Evolutionary conservation across 2,329 filamentous ascomycete genomes (phyloP).

Genomic region (Venturia effusa): DNA sequence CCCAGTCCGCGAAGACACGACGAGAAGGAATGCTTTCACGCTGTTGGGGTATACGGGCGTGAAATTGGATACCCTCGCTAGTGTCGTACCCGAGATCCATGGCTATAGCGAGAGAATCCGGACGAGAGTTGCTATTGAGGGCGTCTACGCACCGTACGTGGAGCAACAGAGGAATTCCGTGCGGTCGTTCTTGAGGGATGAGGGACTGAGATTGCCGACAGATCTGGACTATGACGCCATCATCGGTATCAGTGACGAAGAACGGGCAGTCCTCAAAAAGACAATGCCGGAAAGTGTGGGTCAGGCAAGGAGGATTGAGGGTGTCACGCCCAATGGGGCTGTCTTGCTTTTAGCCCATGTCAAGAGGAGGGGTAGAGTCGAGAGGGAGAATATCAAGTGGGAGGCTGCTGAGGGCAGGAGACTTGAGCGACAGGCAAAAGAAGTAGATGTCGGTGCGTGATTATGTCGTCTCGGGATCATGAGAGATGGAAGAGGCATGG

Average conservation of each 20-base stretch:
- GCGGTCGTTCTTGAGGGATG: constrained; percentile 62
- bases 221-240: constrained; percentile 69
- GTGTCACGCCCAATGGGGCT: constrained; percentile 45
- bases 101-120: constrained; percentile 49
- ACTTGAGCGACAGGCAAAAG: neutral
- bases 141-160: constrained; percentile 79
- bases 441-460: neutral
- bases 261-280: constrained; percentile 57
- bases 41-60: constrained; percentile 60
- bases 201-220: constrained; percentile 57
- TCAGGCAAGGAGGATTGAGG: constrained; percentile 80
- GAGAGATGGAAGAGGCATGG: neutral
- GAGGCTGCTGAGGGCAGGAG: neutral
- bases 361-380: neutral
- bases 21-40: constrained; percentile 63
- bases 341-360: constrained; percentile 41
- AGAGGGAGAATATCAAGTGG: neutral
- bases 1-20: constrained; percentile 53
- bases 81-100: constrained; percentile 45
- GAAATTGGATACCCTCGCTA: constrained; percentile 45
- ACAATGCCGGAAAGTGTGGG: constrained; percentile 76
- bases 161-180: constrained; percentile 58
- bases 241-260: constrained; percentile 66
- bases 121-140: constrained; percentile 67
- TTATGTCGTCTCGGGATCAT: neutral